Percentiles rank a stretch among this genome's conserved stretches.
Conservation (phyloP, 495 filamentous ascomycete species). For the Penicillium soppii region DNA sequence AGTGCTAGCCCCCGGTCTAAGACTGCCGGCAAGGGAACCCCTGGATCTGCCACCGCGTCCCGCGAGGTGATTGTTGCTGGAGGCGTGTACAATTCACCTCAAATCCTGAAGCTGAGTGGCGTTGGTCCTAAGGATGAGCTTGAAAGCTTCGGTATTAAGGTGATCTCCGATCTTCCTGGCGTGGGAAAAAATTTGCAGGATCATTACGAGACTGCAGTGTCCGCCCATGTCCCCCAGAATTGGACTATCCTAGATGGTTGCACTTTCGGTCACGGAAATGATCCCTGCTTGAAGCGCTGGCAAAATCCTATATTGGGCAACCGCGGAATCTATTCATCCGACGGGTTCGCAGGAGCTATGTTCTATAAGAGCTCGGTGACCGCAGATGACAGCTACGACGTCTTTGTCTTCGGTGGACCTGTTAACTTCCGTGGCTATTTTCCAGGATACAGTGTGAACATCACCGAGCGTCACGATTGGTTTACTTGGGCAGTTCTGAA, state of each 20-base stretch:
- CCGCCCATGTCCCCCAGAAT: not conserved
- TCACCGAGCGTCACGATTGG: constrained; percentile 22
- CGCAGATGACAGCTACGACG: constrained; percentile 42
- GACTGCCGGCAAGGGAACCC: constrained; percentile 29
- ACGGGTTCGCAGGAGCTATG: constrained; percentile 48
- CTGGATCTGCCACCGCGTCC: constrained; percentile 46
- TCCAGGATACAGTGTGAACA: constrained; percentile 29
- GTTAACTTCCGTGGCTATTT: constrained; percentile 46
- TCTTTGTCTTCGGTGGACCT: constrained; percentile 54
- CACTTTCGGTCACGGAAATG: constrained; percentile 35
- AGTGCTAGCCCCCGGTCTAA: constrained; percentile 50
- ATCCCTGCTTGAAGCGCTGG: constrained; percentile 53
- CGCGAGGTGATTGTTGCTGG: constrained; percentile 64
- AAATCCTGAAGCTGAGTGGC: constrained; percentile 65
- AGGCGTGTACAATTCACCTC: constrained; percentile 63
- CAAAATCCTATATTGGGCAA: constrained; percentile 30
- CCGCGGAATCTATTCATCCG: constrained; percentile 49
- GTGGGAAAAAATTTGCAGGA: constrained; percentile 70
- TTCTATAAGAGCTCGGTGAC: constrained; percentile 43
- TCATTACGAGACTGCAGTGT: constrained; percentile 50
- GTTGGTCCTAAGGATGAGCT: constrained; percentile 57
- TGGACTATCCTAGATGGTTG: constrained; percentile 29
- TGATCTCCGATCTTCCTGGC: constrained; percentile 56
- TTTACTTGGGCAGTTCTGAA: constrained; percentile 54
- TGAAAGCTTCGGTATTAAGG: constrained; percentile 42